Conservation (phyloP, 306 rosid species). For the Oxytropis ochrocephala region DNA sequence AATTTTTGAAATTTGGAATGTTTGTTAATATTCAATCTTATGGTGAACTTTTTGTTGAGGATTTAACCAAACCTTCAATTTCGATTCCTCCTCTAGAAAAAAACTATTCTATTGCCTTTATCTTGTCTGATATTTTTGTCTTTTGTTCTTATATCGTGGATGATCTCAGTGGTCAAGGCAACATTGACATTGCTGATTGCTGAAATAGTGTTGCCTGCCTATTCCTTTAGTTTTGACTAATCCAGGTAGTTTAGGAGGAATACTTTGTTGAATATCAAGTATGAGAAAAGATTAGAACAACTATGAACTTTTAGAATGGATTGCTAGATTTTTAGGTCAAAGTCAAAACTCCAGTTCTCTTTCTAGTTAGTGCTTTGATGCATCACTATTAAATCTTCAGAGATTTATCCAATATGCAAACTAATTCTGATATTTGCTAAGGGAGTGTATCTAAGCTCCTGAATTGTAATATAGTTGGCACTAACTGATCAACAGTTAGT, state of each 20-base stretch:
- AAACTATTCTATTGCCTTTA: not conserved
- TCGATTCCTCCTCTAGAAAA: not conserved
- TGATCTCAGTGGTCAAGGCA: constrained; percentile 2
- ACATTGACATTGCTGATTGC: not conserved
- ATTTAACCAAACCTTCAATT: not conserved
- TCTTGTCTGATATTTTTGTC: not conserved
- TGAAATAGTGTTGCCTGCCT: not conserved
- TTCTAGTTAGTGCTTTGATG: not conserved
- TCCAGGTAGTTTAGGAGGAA: not conserved
- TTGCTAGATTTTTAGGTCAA: not conserved
- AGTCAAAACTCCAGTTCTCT: not conserved
- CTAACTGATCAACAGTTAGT: too few species aligned
- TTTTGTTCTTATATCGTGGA: not conserved
- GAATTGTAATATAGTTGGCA: too few species aligned
- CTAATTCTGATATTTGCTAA: not conserved
- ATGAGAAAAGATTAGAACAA: not conserved
- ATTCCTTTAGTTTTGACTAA: constrained; percentile 1
- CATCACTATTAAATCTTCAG: not conserved
- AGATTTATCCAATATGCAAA: not conserved
- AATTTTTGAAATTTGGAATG: not conserved
- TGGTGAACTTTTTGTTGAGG: not conserved
- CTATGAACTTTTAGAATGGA: not conserved
- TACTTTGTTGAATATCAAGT: constrained; percentile 4
- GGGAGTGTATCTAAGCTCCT: too few species aligned
- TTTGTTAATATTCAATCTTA: not conserved